phyloP scores from a whole-genome alignment of 2,329 filamentous ascomycete species.

The Sporothrix luriei region DNA sequence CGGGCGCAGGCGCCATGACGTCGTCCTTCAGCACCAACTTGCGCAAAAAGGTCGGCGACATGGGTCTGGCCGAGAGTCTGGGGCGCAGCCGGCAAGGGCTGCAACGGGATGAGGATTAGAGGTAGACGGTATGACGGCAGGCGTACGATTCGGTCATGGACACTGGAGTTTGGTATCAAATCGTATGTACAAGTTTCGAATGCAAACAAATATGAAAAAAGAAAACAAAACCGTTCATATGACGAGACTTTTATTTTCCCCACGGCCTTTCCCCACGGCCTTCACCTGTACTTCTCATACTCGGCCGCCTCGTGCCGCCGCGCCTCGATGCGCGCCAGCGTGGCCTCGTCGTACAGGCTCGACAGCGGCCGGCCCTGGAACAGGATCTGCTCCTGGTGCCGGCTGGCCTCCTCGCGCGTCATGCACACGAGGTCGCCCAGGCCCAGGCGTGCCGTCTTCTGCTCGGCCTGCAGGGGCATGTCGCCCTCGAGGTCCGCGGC shows the following conservation, averaged over 20 bases:
- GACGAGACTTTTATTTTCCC: neutral
- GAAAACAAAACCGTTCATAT: neutral
- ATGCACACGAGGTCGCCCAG: slow-evolving; percentile 79
- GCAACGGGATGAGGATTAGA: slow-evolving; percentile 51
- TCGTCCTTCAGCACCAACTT: slow-evolving; percentile 63
- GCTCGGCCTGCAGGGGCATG: slow-evolving; percentile 52
- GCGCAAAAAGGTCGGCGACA: slow-evolving; percentile 59
- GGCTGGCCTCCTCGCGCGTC: slow-evolving; percentile 85
- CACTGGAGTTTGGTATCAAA: neutral
- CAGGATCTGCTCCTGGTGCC: slow-evolving; percentile 79
- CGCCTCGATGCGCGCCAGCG: slow-evolving; percentile 67
- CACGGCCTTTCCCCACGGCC: neutral
- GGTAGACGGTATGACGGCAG: neutral
- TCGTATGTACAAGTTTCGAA: slow-evolving; percentile 1
- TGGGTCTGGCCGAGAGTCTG: slow-evolving; percentile 57
- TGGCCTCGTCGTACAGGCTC: slow-evolving; percentile 72
- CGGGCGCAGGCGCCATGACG: slow-evolving; percentile 22
- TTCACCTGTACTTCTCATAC: slow-evolving; percentile 49
- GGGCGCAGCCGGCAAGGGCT: slow-evolving; percentile 52
- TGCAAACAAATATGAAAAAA: neutral
- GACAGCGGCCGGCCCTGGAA: slow-evolving; percentile 67
- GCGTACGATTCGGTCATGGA: neutral
- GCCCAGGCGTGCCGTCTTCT: slow-evolving; percentile 72
- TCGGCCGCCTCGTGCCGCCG: slow-evolving; percentile 68
- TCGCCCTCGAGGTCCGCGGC: slow-evolving; percentile 28